Evolutionary conservation across 164 flowering plant genomes (phyloP).

Genomic region (Macadamia tetraphylla): DNA sequence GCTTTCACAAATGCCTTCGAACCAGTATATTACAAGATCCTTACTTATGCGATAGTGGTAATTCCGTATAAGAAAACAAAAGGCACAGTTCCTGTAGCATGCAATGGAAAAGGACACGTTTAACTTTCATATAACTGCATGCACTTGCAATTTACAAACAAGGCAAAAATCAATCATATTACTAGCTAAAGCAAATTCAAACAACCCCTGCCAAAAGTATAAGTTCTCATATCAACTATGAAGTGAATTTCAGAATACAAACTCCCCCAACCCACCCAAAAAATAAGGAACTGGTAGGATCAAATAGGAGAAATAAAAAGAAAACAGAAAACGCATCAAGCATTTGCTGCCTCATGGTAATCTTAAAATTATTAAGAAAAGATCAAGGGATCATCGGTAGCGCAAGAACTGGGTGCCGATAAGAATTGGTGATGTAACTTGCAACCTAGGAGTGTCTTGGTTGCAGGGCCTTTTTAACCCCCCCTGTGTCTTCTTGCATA

Average conservation of each 20-base stretch:
- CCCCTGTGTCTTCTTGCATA: no score
- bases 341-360: no score
- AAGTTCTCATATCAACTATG: background rate
- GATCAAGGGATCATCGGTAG: no score
- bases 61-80: constrained; percentile 59
- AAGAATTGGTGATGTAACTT: no score
- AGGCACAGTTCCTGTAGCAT: constrained; percentile 64
- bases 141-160: background rate
- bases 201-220: background rate
- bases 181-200: background rate
- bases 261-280: no score
- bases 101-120: constrained; percentile 4
- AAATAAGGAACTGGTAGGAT: background rate
- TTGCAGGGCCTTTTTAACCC: no score
- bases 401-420: no score
- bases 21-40: constrained; percentile 60
- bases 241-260: no score
- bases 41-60: constrained; percentile 42
- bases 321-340: no score
- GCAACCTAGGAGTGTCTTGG: no score
- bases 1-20: constrained; percentile 62
- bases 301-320: background rate
- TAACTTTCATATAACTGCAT: background rate
- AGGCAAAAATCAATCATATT: background rate
- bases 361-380: no score